phyloP scores from a whole-genome alignment of 345 rosid genomes.

The Nephelium lappaceum region DNA sequence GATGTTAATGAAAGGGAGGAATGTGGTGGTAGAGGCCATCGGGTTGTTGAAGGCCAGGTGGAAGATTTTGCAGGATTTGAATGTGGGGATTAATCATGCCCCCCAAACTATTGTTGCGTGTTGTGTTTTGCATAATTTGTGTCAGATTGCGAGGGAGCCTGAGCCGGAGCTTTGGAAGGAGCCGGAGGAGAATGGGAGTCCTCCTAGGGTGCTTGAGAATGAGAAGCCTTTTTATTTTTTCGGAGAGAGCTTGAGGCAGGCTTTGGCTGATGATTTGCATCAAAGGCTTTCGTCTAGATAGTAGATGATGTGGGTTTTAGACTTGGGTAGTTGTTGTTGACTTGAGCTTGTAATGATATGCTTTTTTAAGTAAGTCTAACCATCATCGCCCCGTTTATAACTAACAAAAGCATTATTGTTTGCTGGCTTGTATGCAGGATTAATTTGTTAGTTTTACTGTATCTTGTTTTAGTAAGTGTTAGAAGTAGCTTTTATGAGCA shows the following conservation, averaged over 20 bases:
- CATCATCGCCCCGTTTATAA: not conserved
- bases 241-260: constrained; percentile 90
- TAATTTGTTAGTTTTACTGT: not conserved
- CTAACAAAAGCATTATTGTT: constrained; percentile 7
- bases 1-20: constrained; percentile 98
- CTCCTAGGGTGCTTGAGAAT: constrained; percentile 71
- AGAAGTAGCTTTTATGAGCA: constrained; percentile 24
- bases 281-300: constrained; percentile 86
- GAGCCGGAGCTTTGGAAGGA: constrained; percentile 90
- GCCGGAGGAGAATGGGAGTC: constrained; percentile 75
- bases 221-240: constrained; percentile 81
- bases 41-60: constrained; percentile 90
- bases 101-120: constrained; percentile 99
- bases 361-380: constrained; percentile 26
- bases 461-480: constrained; percentile 10
- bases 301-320: constrained; percentile 5
- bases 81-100: constrained; percentile 89
- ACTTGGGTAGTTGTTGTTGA: not conserved
- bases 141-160: constrained; percentile 96
- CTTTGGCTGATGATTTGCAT: constrained; percentile 91
- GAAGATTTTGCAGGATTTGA: constrained; percentile 94
- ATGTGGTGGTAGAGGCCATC: constrained; percentile 89
- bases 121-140: constrained; percentile 94
- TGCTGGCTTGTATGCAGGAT: constrained; percentile 10
- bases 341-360: constrained; percentile 16